phyloP scores from a whole-genome alignment of 1,284 basidiomycete species.

The Mycosarcoma mackinlayi region DNA sequence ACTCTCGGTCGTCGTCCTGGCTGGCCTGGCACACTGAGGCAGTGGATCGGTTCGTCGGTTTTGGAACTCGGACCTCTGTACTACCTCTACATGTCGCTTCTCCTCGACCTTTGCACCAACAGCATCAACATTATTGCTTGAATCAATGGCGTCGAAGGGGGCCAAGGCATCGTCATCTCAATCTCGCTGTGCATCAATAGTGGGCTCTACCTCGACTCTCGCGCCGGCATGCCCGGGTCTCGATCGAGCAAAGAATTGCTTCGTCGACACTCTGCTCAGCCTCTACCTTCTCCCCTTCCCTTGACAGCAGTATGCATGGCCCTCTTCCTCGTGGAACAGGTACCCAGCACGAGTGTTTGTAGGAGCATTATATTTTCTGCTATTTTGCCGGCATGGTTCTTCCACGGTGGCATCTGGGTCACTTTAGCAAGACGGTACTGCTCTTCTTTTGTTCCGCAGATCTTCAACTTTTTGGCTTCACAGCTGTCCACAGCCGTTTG shows the following conservation, averaged over 20 bases:
- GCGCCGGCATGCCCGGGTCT: slow-evolving; percentile 48
- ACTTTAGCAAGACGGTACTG: slow-evolving; percentile 95
- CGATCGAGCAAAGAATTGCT: slow-evolving; percentile 75
- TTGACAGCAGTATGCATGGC: slow-evolving; percentile 88
- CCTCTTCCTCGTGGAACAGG: slow-evolving; percentile 71
- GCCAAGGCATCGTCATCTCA: slow-evolving; percentile 92
- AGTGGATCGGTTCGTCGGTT: slow-evolving; percentile 74
- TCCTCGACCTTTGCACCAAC: slow-evolving; percentile 97
- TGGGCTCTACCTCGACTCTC: slow-evolving; percentile 75
- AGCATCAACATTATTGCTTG: slow-evolving; percentile 99
- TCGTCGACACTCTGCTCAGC: slow-evolving; percentile 90
- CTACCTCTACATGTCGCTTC: slow-evolving; percentile 93
- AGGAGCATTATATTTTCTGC: slow-evolving; percentile 96
- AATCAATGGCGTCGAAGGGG: slow-evolving; percentile 91
- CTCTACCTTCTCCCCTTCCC: slow-evolving; percentile 95
- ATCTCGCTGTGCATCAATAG: slow-evolving; percentile 91
- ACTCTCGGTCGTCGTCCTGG: slow-evolving; percentile 94
- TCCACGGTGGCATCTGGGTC: slow-evolving; percentile 72
- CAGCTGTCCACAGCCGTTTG: slow-evolving; percentile 93
- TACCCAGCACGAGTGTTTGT: slow-evolving; percentile 94
- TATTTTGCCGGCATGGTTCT: slow-evolving; percentile 80
- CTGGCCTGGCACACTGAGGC: slow-evolving; percentile 61
- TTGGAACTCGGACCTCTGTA: slow-evolving; percentile 96
- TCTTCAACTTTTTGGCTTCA: slow-evolving; percentile 97
- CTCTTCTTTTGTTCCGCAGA: slow-evolving; percentile 97